Evolutionary conservation across 805 yeast genomes (phyloP).

Genomic region (Lipomyces kockii): DNA sequence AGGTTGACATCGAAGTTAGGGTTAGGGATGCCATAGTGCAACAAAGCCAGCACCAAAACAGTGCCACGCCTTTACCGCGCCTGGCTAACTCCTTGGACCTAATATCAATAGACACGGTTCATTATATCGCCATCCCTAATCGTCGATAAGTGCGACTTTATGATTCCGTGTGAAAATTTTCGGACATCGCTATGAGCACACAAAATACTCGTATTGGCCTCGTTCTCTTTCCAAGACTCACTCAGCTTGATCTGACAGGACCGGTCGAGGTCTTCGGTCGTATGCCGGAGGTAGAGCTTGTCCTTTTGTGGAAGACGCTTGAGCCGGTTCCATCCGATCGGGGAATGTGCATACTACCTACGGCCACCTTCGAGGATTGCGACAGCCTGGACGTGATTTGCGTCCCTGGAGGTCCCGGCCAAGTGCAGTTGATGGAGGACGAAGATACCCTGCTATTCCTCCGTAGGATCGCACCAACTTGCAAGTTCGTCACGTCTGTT

Average conservation of each 20-base stretch:
- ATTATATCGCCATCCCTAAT: neutral
- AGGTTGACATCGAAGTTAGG: no score
- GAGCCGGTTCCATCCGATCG: slow-evolving; percentile 10
- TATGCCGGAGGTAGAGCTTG: slow-evolving; percentile 1
- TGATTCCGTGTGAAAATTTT: neutral
- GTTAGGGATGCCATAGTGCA: no score
- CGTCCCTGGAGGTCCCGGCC: slow-evolving; percentile 19
- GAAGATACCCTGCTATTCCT: slow-evolving; percentile 13
- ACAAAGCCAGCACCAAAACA: no score
- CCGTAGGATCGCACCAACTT: slow-evolving; percentile 2
- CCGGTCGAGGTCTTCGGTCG: slow-evolving; percentile 16
- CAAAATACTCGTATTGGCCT: slow-evolving; percentile 6
- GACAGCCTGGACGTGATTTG: slow-evolving; percentile 14
- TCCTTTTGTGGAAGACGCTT: slow-evolving; percentile 5
- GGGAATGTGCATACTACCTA: slow-evolving; percentile 12
- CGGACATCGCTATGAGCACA: neutral
- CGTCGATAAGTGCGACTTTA: neutral
- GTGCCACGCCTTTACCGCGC: no score
- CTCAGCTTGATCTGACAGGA: slow-evolving; percentile 19
- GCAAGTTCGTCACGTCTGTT: slow-evolving; percentile 14
- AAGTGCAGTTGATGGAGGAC: slow-evolving; percentile 9
- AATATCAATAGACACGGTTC: neutral
- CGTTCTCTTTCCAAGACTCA: slow-evolving; percentile 12
- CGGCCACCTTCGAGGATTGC: slow-evolving; percentile 7
- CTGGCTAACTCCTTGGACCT: no score